Evolutionary conservation across 768 basidiomycete species (phyloP).

Genomic region (Multifurca ochricompacta): DNA sequence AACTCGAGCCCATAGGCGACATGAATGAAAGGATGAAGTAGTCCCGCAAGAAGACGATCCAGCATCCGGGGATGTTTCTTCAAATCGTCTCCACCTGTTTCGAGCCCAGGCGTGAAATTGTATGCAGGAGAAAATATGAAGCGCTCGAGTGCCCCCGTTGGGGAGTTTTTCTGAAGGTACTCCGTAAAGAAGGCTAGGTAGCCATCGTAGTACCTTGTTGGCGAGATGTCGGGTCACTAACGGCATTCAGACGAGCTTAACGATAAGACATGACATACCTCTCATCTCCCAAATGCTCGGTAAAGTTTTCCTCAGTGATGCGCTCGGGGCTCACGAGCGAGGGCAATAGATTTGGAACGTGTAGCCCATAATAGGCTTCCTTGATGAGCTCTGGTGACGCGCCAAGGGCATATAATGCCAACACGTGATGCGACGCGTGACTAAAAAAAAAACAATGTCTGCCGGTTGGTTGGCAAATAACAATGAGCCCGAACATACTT

Average conservation of each 20-base stretch:
- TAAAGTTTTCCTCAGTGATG: slow-evolving; percentile 42
- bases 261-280: slow-evolving; percentile 34
- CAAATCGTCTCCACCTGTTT: slow-evolving; percentile 14
- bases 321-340: slow-evolving; percentile 36
- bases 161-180: slow-evolving; percentile 34
- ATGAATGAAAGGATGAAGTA: slow-evolving; percentile 61
- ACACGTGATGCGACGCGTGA: slow-evolving; percentile 49
- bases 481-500: background rate
- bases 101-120: slow-evolving; percentile 33
- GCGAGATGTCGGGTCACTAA: background rate
- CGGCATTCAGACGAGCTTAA: background rate
- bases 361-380: slow-evolving; percentile 35
- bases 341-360: slow-evolving; percentile 28
- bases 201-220: slow-evolving; percentile 45
- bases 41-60: slow-evolving; percentile 43
- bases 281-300: slow-evolving; percentile 49
- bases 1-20: slow-evolving; percentile 58
- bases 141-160: slow-evolving; percentile 41
- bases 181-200: slow-evolving; percentile 53
- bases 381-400: slow-evolving; percentile 36
- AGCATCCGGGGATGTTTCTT: slow-evolving; percentile 45
- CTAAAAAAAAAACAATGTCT: slow-evolving; percentile 24
- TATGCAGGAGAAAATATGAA: slow-evolving; percentile 49
- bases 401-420: slow-evolving; percentile 56
- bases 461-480: background rate